Base-by-base conservation (phyloP, 129 eudicot species). In the Escallonia rubra region DNA sequence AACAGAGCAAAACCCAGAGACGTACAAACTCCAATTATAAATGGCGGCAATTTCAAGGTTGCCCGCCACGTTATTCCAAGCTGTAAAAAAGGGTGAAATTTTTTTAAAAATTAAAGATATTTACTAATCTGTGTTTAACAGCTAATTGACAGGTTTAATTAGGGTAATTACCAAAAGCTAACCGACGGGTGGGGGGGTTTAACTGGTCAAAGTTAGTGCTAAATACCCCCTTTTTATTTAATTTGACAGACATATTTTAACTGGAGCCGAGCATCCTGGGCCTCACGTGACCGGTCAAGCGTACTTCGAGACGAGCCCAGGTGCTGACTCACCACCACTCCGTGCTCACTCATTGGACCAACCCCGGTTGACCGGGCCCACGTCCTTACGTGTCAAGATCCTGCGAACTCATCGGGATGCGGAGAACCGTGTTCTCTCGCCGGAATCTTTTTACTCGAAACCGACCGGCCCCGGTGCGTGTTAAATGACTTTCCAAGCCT, bases 181-280 rank as follows among this genome's bases (percentile, higher is more conserved):
- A 23, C 34, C 34, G 34, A 23, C 34, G 41, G 34, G 12, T 4
- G 3, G 10, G 41, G 43, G n/a, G 13, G 8, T 7, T 45, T 44
- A 76, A 44, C 67, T 75, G 80, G 89, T 83, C 85, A 81, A 81
- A 82, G 76, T 41, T 39, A 23, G 34, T 23, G 34, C 34, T 23
- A 50, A 47, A 8, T 38, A 11, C 14, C 16, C 53, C 5, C 5
- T 56, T 60, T 78, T 75, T 23, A 23, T 23, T 43, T 50, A 76
- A 84, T 79, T 81, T 85, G 91, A 86, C 90, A 80, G 82, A 83
- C 85, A 74, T 76, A 52, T 78, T 73, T 77, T 76, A 74, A 74
- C 83, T 81, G 65, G 83, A 82, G 81, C 77, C 97, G 97, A 78
- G 96, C 88, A 91, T 91, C 96, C 74, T 76, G 96, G 96, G 90